phyloP scores from a whole-genome alignment of 2,329 filamentous ascomycete species.

The Samsoniella hepiali region DNA sequence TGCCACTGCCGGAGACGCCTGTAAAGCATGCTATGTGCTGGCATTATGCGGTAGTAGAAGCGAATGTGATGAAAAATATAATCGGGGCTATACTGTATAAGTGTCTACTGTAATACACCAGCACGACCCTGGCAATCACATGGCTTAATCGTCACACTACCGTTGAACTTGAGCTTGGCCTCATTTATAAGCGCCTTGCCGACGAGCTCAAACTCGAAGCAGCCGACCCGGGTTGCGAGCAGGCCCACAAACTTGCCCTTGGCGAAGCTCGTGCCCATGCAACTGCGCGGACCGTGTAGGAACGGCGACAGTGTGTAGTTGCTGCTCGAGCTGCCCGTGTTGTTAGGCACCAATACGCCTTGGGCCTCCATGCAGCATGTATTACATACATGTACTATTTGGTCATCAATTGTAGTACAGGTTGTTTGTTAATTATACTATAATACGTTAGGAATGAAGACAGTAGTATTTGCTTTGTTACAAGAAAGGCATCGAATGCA shows the following conservation, averaged over 20 bases:
- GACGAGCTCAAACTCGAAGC: conserved; percentile 62
- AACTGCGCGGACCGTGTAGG: conserved; percentile 79
- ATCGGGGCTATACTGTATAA: too few relatives aligned
- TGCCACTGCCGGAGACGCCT: too few relatives aligned
- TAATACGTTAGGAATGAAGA: too few relatives aligned
- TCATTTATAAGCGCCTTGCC: conserved; percentile 63
- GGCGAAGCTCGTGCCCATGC: conserved; percentile 79
- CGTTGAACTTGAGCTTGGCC: conserved; percentile 62
- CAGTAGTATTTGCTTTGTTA: too few relatives aligned
- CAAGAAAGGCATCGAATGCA: too few relatives aligned
- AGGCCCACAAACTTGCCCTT: conserved; percentile 82
- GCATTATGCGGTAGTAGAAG: too few relatives aligned
- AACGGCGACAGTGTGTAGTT: conserved; percentile 82
- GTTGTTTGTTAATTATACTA: too few relatives aligned
- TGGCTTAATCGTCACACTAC: conserved; percentile 71
- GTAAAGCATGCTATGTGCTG: too few relatives aligned
- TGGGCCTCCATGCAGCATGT: too few relatives aligned
- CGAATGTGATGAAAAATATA: too few relatives aligned
- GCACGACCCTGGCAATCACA: conserved; percentile 63
- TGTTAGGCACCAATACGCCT: conserved; percentile 22
- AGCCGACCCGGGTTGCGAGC: conserved; percentile 71
- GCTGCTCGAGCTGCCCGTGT: conserved; percentile 63
- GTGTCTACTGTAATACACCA: conserved; percentile 48
- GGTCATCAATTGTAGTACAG: too few relatives aligned
- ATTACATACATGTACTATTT: too few relatives aligned